These are phyloP conservation scores for Collybia sp. DNA, from an alignment of 768 basidiomycete species.

Conservation along the genomic window DNA sequence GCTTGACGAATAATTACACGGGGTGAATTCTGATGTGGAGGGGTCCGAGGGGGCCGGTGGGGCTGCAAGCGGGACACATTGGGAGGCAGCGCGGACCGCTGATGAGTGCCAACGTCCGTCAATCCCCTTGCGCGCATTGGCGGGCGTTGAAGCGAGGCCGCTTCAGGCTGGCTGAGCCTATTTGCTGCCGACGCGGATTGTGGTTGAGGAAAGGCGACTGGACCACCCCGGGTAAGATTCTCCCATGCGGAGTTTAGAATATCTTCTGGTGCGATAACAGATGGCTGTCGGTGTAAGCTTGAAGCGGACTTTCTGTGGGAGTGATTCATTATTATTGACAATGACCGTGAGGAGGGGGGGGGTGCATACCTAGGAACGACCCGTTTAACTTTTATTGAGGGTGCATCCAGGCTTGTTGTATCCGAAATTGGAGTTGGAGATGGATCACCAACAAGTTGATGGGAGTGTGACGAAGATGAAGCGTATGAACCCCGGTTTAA, in stretches of 20 bases:
- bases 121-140: conserved; percentile 43
- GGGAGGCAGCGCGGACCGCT: conserved; percentile 6
- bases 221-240: conserved; percentile 9
- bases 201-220: conserved; percentile 19
- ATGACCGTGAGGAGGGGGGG: background rate
- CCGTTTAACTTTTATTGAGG: conserved; percentile 2
- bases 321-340: background rate
- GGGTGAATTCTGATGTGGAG: conserved; percentile 10
- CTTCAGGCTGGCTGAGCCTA: conserved; percentile 27
- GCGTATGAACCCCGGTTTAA: conserved; percentile 46
- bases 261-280: conserved; percentile 13
- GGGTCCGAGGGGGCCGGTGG: conserved; percentile 7
- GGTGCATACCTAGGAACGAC: conserved; percentile 13
- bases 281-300: conserved; percentile 20
- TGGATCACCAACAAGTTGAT: conserved; percentile 24
- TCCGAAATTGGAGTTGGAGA: conserved; percentile 11
- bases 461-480: conserved; percentile 55
- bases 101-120: conserved; percentile 31
- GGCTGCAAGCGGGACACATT: conserved; percentile 12
- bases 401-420: background rate
- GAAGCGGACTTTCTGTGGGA: conserved; percentile 13
- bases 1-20: conserved; percentile 36
- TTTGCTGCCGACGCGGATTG: conserved; percentile 26
- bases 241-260: conserved; percentile 19
- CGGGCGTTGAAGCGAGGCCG: conserved; percentile 26